phyloP scores from a whole-genome alignment of 2,329 filamentous ascomycete species.

The Epicoccum nigrum region DNA sequence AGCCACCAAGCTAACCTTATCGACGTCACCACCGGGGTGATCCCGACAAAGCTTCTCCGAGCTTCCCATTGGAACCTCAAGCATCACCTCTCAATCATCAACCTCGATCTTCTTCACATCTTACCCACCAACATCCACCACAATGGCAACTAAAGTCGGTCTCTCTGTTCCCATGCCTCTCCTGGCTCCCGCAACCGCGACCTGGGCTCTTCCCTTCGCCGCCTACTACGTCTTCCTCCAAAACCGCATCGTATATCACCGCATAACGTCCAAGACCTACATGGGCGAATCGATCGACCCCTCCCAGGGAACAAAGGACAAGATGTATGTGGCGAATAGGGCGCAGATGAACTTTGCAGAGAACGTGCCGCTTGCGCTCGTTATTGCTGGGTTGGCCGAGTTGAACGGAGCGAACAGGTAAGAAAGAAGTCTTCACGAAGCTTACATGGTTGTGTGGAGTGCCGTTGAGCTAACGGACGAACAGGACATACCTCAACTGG shows the following conservation, averaged over 20 bases:
- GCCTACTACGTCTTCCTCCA: slow-evolving; percentile 52
- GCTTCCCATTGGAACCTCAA: background rate
- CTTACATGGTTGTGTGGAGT: too few species aligned
- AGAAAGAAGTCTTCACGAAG: too few species aligned
- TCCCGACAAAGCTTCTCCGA: background rate
- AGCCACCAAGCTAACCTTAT: slow-evolving; percentile 14
- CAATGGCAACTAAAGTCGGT: slow-evolving; percentile 40
- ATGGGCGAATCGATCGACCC: slow-evolving; percentile 35
- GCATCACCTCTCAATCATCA: background rate
- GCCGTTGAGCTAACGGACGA: background rate
- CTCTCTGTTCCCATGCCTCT: slow-evolving; percentile 42
- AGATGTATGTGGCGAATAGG: slow-evolving; percentile 47
- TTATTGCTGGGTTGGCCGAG: slow-evolving; percentile 50
- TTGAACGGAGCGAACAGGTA: slow-evolving; percentile 52
- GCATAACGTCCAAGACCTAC: slow-evolving; percentile 22
- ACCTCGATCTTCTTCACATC: background rate
- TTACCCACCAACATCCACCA: background rate
- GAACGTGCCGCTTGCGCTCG: slow-evolving; percentile 51
- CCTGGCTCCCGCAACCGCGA: slow-evolving; percentile 46
- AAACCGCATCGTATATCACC: slow-evolving; percentile 46
- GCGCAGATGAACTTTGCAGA: slow-evolving; percentile 53
- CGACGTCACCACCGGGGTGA: slow-evolving; percentile 21
- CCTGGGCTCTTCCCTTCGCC: slow-evolving; percentile 51
- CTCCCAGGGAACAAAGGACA: slow-evolving; percentile 25
- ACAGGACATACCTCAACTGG: slow-evolving; percentile 44